A percentile compares a stretch with the other conserved stretches of the same genome.
phyloP scores from a whole-genome alignment of 2,329 filamentous ascomycete species.

The Venturia pyrina region DNA sequence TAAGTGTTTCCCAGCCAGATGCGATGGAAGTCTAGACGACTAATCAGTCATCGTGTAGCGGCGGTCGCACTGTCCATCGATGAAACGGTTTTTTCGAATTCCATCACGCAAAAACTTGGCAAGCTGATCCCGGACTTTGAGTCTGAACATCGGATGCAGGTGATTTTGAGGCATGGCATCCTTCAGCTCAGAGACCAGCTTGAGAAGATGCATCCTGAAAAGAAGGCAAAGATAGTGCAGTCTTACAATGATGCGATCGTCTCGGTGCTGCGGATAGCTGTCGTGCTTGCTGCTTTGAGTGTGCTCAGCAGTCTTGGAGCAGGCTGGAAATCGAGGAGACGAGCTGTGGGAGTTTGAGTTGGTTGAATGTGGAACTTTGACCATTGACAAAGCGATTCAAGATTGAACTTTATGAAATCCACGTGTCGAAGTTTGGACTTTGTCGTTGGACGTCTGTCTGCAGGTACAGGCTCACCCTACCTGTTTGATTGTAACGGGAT shows the following conservation, averaged over 20 bases:
- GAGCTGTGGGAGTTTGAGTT: background rate
- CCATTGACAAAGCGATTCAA: no score
- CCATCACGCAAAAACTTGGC: constrained; percentile 32
- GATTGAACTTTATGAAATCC: no score
- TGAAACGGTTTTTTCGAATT: constrained; percentile 31
- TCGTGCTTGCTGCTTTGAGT: background rate
- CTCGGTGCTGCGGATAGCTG: background rate
- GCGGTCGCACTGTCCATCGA: constrained; percentile 1
- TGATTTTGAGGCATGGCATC: background rate
- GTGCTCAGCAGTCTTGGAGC: background rate
- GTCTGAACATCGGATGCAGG: constrained; percentile 17
- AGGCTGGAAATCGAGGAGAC: background rate
- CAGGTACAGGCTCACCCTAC: background rate
- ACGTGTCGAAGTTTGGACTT: no score
- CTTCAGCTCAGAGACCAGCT: background rate
- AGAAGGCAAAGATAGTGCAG: background rate
- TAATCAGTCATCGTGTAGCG: background rate
- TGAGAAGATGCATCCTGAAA: background rate
- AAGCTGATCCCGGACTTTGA: constrained; percentile 30
- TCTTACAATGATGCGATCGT: background rate
- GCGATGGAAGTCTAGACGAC: no score
- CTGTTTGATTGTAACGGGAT: background rate
- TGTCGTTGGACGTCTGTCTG: background rate
- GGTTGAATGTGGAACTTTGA: no score
- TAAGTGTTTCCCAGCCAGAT: background rate